Evolutionary conservation across 257 asterid genomes (phyloP).

Genomic region (Przewalskia tangutica): DNA sequence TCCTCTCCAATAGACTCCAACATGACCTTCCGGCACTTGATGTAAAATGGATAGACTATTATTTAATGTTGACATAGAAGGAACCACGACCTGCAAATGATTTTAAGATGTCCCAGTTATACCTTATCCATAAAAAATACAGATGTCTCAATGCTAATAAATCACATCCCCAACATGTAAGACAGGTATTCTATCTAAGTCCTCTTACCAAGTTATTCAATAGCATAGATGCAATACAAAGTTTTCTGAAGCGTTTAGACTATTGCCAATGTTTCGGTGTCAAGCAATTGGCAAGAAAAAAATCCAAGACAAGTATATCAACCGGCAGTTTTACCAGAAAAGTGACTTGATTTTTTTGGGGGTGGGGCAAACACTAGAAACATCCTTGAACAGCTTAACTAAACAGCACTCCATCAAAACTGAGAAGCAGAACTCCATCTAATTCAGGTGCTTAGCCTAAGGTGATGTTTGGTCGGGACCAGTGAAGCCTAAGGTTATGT

Average conservation of each 20-base stretch:
- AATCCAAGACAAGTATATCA: not conserved
- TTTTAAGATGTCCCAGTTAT: slow-evolving; percentile 9
- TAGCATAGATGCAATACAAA: not conserved
- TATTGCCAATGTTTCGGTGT: not conserved
- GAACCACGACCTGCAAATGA: slow-evolving; percentile 42
- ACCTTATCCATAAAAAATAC: not conserved
- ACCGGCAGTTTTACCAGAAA: not conserved
- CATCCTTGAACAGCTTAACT: not conserved
- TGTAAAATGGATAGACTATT: slow-evolving; percentile 62
- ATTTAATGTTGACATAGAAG: slow-evolving; percentile 32
- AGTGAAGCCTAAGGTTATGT: not conserved
- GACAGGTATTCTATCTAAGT: not conserved
- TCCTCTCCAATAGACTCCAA: slow-evolving; percentile 98
- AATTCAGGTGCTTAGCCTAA: not conserved
- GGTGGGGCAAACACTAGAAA: not conserved
- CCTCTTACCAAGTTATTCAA: not conserved
- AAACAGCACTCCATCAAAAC: not conserved
- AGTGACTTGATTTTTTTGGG: not conserved
- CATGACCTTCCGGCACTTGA: slow-evolving; percentile 99
- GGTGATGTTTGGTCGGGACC: no score
- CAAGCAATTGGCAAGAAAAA: not conserved
- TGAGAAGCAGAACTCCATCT: not conserved
- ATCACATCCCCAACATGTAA: not conserved
- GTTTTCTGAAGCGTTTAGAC: not conserved
- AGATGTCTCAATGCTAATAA: not conserved